phyloP scores from a whole-genome alignment of 305 asterid genomes.

The Fraxinus dipetala region DNA sequence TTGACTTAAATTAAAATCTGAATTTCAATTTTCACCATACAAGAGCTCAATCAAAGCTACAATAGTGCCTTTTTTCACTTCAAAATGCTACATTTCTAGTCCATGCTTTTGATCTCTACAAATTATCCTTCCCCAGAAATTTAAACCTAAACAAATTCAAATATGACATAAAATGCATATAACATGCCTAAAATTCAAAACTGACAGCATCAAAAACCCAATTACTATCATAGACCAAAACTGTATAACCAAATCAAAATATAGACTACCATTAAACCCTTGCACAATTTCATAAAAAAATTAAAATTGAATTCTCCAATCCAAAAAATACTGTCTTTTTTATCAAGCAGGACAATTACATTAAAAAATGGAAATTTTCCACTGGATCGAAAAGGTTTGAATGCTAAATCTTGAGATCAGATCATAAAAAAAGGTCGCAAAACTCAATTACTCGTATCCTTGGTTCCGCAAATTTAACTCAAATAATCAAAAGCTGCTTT shows the following conservation, averaged over 20 bases:
- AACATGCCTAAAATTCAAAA: not conserved
- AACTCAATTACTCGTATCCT: not conserved
- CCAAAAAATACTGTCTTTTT: not conserved
- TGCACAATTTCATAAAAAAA: not conserved
- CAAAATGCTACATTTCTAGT: not conserved
- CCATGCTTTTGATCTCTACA: not conserved
- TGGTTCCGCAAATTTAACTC: not conserved
- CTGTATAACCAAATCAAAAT: not conserved
- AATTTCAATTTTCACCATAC: not conserved
- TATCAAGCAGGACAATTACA: not conserved
- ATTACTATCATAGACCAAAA: not conserved
- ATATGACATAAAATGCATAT: not conserved
- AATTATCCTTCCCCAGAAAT: not conserved
- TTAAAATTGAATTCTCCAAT: not conserved
- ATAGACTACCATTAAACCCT: not conserved
- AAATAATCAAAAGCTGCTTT: not conserved
- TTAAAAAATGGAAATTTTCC: not conserved
- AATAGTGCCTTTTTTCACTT: not conserved
- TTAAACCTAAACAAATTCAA: not conserved
- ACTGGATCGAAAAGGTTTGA: not conserved
- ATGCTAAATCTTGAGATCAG: not conserved
- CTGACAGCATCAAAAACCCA: not conserved
- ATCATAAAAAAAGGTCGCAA: not conserved
- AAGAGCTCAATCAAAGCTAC: not conserved
- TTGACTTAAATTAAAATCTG: not conserved